Percentiles rank a stretch among this genome's conserved stretches.
Conservation (phyloP, 768 basidiomycete genomes). For the Boletellus emodensis region DNA sequence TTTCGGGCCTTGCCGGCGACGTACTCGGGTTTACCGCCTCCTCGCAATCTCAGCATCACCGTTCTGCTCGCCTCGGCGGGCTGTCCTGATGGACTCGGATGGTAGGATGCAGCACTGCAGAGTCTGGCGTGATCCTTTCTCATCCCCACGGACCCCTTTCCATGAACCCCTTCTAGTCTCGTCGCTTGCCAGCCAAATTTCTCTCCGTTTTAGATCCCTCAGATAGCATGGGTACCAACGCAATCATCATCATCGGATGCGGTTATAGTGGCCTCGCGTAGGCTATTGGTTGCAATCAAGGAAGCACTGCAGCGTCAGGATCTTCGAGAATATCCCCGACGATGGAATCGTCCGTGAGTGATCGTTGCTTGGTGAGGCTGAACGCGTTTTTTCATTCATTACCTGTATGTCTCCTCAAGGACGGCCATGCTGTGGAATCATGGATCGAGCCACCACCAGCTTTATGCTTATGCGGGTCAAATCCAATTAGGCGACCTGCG, state of each 20-base stretch:
- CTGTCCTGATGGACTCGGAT: too few relatives aligned
- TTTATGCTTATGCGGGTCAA: constrained; percentile 18
- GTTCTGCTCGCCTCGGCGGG: too few relatives aligned
- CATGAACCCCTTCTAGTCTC: too few relatives aligned
- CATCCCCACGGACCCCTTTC: too few relatives aligned
- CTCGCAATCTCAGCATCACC: too few relatives aligned
- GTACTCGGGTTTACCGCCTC: too few relatives aligned
- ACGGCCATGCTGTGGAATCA: neutral
- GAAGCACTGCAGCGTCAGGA: neutral
- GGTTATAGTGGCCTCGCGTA: neutral
- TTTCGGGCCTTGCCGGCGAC: constrained; percentile 4
- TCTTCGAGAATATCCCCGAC: constrained; percentile 18
- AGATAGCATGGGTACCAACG: neutral
- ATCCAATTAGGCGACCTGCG: constrained; percentile 17
- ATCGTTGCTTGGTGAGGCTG: neutral
- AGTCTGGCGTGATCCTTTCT: too few relatives aligned
- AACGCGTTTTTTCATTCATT: constrained; percentile 7
- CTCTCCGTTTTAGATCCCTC: too few relatives aligned
- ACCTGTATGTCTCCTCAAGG: constrained; percentile 5
- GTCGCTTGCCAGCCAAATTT: too few relatives aligned
- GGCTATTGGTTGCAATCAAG: neutral
- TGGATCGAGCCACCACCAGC: constrained; percentile 11
- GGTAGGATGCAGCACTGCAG: too few relatives aligned
- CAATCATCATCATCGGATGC: too few relatives aligned
- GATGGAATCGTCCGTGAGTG: constrained; percentile 14